Evolutionary conservation across 2,329 filamentous ascomycete species (phyloP), one percentile per base, ranked within the genome.

Genomic region (Diaporthe capsici): DNA sequence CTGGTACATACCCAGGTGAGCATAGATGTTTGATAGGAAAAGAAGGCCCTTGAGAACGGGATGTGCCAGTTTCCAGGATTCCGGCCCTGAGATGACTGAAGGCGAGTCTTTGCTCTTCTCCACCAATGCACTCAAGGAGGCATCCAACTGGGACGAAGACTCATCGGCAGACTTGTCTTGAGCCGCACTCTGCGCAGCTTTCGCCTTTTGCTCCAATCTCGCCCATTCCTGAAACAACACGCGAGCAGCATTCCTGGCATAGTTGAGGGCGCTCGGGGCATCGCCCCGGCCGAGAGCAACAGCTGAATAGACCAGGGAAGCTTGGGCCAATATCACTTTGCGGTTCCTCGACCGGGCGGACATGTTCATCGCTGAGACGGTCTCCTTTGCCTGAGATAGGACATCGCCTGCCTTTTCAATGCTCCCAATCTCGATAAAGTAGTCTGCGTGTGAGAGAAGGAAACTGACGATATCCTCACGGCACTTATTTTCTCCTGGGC

Each of bases 1-100:
- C 76, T 95, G 92, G 78, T 95, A 95, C 84, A 98, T 90, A 39
- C 97, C 97, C 77, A 97, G 90, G 78, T 98, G 93, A 1, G 94
- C 92, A 79, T 96, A 98, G 1, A 98, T 87, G 5, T 90, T 89
- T 0, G 95, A 95, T 4, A 98, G 89, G 75, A 95, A 92, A 76
- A 92, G 84, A 20, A 98, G 86, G 74, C 92, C 91, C 42, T 91
- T 89, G 79, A 95, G 92, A 28, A 98, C 88, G 1, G 93, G 92
- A 39, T 91, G 90, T 10, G 97, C 92, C 28, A 98, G 87, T 8
- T 90, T 88, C 96, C 96, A 98, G 80, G 96, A 95, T 3, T 90
- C 89, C 0, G 95, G 92, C 71, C 92, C 92, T 73, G 88, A 88
- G 34, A 85, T 81, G 6, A 77, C 80, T 8, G 78, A 75, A 5